Percentiles rank a stretch among this genome's conserved stretches.
Conservation (phyloP, 164 flowering plant species). For the Vitis labrusca region DNA sequence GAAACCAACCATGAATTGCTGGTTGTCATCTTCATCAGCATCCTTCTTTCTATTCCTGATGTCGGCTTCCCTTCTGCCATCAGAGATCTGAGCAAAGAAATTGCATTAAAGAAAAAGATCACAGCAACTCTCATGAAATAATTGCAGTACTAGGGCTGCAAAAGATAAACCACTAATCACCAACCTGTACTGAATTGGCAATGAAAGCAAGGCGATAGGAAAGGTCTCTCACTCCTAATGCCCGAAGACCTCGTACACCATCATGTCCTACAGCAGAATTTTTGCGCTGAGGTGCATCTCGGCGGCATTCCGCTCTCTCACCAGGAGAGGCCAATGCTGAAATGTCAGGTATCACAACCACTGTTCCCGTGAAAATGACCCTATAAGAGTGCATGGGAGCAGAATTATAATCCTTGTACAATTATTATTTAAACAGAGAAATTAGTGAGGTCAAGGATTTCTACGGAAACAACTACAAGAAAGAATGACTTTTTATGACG, state of each 20-base stretch:
- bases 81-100: slow-evolving; percentile 51
- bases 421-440: too few relatives aligned
- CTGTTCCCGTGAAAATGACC: slow-evolving; percentile 90
- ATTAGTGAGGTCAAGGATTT: too few relatives aligned
- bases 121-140: background rate
- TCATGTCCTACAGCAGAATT: slow-evolving; percentile 51
- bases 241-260: slow-evolving; percentile 88
- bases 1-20: slow-evolving; percentile 65
- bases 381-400: slow-evolving; percentile 29
- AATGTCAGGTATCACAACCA: slow-evolving; percentile 94
- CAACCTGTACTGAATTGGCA: slow-evolving; percentile 96
- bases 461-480: too few relatives aligned
- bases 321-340: slow-evolving; percentile 96
- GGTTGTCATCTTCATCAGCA: slow-evolving; percentile 64
- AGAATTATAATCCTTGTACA: background rate
- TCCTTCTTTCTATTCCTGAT: slow-evolving; percentile 75
- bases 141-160: background rate
- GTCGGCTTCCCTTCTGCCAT: slow-evolving; percentile 74
- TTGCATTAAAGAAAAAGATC: background rate
- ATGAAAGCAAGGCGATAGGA: slow-evolving; percentile 93
- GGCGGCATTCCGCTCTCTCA: slow-evolving; percentile 84
- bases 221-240: slow-evolving; percentile 96
- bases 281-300: slow-evolving; percentile 65
- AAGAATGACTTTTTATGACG: too few relatives aligned
- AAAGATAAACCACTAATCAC: slow-evolving; percentile 6